A percentile compares a stretch with the other conserved stretches of the same genome.
Evolutionary conservation across 164 flowering plant genomes (phyloP).

Genomic region (Liquidambar formosana): DNA sequence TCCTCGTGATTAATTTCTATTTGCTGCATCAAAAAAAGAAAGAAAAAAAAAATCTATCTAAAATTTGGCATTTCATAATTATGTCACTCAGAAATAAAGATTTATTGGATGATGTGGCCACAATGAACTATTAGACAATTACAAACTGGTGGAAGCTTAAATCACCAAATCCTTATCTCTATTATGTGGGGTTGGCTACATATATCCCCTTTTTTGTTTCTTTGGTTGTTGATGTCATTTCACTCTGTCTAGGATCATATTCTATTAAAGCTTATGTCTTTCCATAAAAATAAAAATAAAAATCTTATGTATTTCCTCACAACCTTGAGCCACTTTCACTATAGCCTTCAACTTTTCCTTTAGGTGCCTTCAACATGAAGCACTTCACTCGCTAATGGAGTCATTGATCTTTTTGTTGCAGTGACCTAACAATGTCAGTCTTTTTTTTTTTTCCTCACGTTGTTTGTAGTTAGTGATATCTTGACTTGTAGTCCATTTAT

Average conservation of each 20-base stretch:
- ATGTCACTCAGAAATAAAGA: neutral
- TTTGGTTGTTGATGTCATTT: too few relatives aligned
- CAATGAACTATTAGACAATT: neutral
- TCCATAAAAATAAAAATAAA: too few relatives aligned
- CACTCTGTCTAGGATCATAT: neutral
- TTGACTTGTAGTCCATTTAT: too few relatives aligned
- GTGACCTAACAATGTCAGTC: neutral
- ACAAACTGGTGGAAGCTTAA: neutral
- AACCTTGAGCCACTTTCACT: neutral
- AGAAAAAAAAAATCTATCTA: too few relatives aligned
- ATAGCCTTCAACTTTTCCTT: too few relatives aligned
- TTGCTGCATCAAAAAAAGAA: too few relatives aligned
- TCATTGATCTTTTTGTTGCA: neutral
- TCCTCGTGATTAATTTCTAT: too few relatives aligned
- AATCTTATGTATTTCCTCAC: neutral
- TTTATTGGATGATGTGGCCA: neutral
- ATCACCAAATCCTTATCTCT: neutral
- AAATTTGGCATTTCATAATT: too few relatives aligned
- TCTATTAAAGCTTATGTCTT: neutral
- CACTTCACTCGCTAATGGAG: neutral
- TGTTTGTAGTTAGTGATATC: too few relatives aligned
- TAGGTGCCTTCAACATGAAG: neutral
- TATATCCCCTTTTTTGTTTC: neutral
- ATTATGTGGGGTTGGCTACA: neutral
- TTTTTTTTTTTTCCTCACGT: neutral